Evolutionary conservation across 768 basidiomycete species (phyloP).

Genomic region (Pulveroboletus sp.): DNA sequence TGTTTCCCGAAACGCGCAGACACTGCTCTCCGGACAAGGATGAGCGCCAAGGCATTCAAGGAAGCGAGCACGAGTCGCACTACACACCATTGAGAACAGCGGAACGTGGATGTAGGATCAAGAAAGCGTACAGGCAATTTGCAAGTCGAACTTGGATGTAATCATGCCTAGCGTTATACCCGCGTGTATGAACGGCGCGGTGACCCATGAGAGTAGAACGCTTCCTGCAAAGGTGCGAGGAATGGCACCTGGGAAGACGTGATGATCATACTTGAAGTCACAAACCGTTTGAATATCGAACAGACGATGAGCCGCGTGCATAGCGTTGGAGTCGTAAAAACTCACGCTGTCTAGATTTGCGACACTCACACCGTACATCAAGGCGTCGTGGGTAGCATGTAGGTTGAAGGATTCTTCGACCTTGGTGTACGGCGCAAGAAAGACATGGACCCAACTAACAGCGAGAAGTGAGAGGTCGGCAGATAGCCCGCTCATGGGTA

Average conservation of each 20-base stretch:
- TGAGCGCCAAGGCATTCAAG: slow-evolving; percentile 58
- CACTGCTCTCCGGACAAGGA: slow-evolving; percentile 60
- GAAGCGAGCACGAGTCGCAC: slow-evolving; percentile 72
- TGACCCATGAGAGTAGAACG: slow-evolving; percentile 57
- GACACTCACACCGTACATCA: slow-evolving; percentile 63
- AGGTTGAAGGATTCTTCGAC: slow-evolving; percentile 98
- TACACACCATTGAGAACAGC: slow-evolving; percentile 27
- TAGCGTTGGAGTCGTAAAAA: not conserved
- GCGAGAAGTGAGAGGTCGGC: slow-evolving; percentile 51
- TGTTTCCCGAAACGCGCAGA: slow-evolving; percentile 58
- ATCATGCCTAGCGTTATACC: slow-evolving; percentile 42
- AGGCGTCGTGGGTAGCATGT: slow-evolving; percentile 84
- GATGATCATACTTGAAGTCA: slow-evolving; percentile 76
- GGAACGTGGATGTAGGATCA: not conserved
- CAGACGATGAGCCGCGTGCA: slow-evolving; percentile 7
- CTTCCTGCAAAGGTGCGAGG: slow-evolving; percentile 86
- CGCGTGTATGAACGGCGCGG: slow-evolving; percentile 46
- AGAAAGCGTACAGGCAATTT: slow-evolving; percentile 56
- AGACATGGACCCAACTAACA: slow-evolving; percentile 61
- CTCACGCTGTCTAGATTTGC: slow-evolving; percentile 48
- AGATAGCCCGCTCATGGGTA: slow-evolving; percentile 18
- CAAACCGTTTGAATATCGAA: not conserved
- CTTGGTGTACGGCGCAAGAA: slow-evolving; percentile 86
- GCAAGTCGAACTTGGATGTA: slow-evolving; percentile 59
- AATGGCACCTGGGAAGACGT: slow-evolving; percentile 81